These are phyloP conservation scores for Sugiyamaella smithiae DNA, from an alignment of 805 yeast species.

Conservation along the genomic window DNA sequence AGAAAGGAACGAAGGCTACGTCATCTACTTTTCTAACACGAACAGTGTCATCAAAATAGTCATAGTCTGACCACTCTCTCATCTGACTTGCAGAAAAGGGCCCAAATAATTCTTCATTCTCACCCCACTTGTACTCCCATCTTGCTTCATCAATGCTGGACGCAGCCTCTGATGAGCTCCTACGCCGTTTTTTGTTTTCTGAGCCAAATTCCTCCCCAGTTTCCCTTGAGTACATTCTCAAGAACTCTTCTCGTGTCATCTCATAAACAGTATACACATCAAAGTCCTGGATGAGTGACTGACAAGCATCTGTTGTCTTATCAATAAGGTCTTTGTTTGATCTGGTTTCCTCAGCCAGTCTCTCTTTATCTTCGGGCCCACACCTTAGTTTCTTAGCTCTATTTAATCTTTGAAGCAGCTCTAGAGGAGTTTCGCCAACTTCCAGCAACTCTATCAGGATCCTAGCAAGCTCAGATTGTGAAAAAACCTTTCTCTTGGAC, in stretches of 20 bases:
- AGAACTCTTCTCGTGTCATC: slow-evolving; percentile 53
- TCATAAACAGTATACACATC: slow-evolving; percentile 50
- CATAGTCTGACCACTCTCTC: slow-evolving; percentile 44
- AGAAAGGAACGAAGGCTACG: slow-evolving; percentile 5
- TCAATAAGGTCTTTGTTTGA: slow-evolving; percentile 34
- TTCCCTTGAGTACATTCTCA: slow-evolving; percentile 42
- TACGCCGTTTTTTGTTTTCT: slow-evolving; percentile 28
- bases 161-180: slow-evolving; percentile 9
- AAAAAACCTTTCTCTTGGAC: slow-evolving; percentile 11
- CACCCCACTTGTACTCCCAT: slow-evolving; percentile 53
- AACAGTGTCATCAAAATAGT: slow-evolving; percentile 48
- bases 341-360: slow-evolving; percentile 20
- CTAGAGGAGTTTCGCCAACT: slow-evolving; percentile 60
- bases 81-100: slow-evolving; percentile 50
- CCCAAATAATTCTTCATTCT: slow-evolving; percentile 46
- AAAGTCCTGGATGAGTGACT: slow-evolving; percentile 40
- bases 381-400: slow-evolving; percentile 11
- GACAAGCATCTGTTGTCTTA: slow-evolving; percentile 49
- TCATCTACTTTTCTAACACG: slow-evolving; percentile 37
- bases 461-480: slow-evolving; percentile 29
- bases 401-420: slow-evolving; percentile 47
- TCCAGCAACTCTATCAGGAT: slow-evolving; percentile 46
- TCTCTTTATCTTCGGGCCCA: slow-evolving; percentile 14
- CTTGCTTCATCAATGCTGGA: slow-evolving; percentile 23
- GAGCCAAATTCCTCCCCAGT: slow-evolving; percentile 41